Conservation (phyloP, 305 asterid genomes). For the Fraxinus sp. region DNA sequence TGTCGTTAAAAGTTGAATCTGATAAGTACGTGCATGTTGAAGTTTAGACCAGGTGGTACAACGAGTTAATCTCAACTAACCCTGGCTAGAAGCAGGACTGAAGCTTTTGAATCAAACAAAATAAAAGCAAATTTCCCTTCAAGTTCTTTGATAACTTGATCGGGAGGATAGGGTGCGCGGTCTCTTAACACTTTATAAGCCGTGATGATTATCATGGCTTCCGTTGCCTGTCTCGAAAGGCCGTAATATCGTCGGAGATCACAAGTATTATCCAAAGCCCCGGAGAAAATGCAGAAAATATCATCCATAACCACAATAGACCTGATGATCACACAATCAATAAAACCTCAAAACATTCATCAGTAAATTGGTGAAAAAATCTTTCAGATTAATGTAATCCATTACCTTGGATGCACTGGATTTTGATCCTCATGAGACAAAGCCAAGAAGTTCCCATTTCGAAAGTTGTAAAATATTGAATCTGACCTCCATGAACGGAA, state of each 20-base stretch:
- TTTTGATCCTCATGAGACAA: slow-evolving; percentile 49
- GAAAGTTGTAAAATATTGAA: slow-evolving; percentile 53
- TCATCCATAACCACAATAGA: slow-evolving; percentile 66
- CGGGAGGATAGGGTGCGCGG: slow-evolving; percentile 69
- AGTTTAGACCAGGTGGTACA: not conserved
- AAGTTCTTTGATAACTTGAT: slow-evolving; percentile 62
- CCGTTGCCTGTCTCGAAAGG: slow-evolving; percentile 57
- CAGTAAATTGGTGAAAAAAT: not conserved
- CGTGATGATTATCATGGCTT: slow-evolving; percentile 53
- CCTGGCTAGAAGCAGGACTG: slow-evolving; percentile 61
- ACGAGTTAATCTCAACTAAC: slow-evolving; percentile 29
- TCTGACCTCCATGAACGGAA: slow-evolving; percentile 54
- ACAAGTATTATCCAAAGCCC: slow-evolving; percentile 48
- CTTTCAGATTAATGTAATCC: not conserved
- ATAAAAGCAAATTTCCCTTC: slow-evolving; percentile 64
- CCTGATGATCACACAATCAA: slow-evolving; percentile 29
- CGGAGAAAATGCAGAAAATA: slow-evolving; percentile 69
- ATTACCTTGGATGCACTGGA: slow-evolving; percentile 52
- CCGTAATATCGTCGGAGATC: slow-evolving; percentile 56
- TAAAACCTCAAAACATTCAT: not conserved
- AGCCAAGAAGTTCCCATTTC: slow-evolving; percentile 61
- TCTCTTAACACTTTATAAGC: slow-evolving; percentile 70
- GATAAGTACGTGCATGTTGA: not conserved
- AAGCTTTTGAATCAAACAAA: slow-evolving; percentile 54
- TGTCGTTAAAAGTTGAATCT: not conserved